Conservation (phyloP, 192 early-diverging fungal species). For the Coemansia sp. region DNA sequence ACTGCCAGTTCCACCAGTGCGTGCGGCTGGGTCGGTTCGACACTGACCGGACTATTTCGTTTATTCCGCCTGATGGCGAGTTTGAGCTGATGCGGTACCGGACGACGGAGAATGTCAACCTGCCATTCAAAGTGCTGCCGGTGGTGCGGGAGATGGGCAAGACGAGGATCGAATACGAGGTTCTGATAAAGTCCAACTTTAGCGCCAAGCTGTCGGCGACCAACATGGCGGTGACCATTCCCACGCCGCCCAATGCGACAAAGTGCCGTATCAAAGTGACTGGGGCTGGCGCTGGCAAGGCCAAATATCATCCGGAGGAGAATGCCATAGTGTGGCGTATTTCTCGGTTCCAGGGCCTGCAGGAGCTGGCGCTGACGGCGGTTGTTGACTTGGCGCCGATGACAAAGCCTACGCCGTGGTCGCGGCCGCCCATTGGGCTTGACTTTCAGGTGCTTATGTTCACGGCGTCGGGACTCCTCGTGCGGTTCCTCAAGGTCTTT, state of each 20-base stretch:
- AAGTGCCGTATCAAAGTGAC: slow-evolving; percentile 79
- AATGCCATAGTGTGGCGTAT: slow-evolving; percentile 97
- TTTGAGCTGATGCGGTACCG: slow-evolving; percentile 97
- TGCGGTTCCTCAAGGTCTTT: slow-evolving; percentile 97
- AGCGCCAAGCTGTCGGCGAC: slow-evolving; percentile 86
- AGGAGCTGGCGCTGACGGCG: slow-evolving; percentile 80
- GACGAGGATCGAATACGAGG: slow-evolving; percentile 85
- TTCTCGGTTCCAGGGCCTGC: slow-evolving; percentile 86
- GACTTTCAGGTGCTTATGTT: slow-evolving; percentile 93
- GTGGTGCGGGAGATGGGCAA: slow-evolving; percentile 86
- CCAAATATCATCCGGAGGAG: slow-evolving; percentile 93
- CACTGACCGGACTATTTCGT: slow-evolving; percentile 90
- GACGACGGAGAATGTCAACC: slow-evolving; percentile 92
- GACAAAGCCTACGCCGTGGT: slow-evolving; percentile 89
- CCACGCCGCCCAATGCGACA: slow-evolving; percentile 90
- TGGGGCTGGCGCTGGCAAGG: slow-evolving; percentile 70
- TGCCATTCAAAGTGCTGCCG: slow-evolving; percentile 95
- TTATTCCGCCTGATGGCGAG: slow-evolving; percentile 97
- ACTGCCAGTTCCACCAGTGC: slow-evolving; percentile 99
- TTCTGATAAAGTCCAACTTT: slow-evolving; percentile 89
- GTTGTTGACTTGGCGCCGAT: slow-evolving; percentile 83
- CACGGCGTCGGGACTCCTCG: slow-evolving; percentile 93
- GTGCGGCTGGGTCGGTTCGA: slow-evolving; percentile 94
- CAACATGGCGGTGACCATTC: slow-evolving; percentile 85
- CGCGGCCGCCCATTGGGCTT: slow-evolving; percentile 92